These are phyloP conservation scores for Diversispora eburnea DNA, from an alignment of 192 early-diverging fungal genomes.

Conservation along the genomic window DNA sequence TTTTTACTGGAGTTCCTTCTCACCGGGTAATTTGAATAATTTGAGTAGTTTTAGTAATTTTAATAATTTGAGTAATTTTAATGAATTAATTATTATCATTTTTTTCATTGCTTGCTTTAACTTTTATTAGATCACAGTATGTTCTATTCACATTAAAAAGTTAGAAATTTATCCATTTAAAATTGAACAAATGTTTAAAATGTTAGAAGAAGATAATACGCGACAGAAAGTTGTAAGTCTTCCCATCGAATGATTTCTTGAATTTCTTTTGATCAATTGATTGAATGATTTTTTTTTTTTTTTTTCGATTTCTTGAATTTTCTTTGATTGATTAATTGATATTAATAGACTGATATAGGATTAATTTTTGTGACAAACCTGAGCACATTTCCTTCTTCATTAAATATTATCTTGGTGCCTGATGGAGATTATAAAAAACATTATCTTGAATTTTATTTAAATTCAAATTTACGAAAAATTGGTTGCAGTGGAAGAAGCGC, in stretches of 20 bases:
- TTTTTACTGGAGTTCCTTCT: slow-evolving; percentile 41
- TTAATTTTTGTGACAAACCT: slow-evolving; percentile 40
- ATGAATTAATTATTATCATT: neutral
- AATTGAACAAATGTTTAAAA: slow-evolving; percentile 26
- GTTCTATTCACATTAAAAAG: slow-evolving; percentile 36
- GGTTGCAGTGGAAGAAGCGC: slow-evolving; percentile 42
- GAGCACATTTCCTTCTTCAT: slow-evolving; percentile 37
- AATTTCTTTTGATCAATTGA: no score
- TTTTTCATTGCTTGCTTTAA: neutral
- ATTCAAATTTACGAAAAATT: slow-evolving; percentile 40
- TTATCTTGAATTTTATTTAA: slow-evolving; percentile 37
- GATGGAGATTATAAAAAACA: slow-evolving; percentile 44
- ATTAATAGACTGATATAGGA: slow-evolving; percentile 37
- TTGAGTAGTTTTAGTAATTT: neutral
- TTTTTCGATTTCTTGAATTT: neutral
- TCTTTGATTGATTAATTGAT: neutral
- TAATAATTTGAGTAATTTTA: neutral
- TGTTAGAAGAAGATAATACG: slow-evolving; percentile 29
- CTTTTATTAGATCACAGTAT: slow-evolving; percentile 35
- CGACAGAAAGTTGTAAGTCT: slow-evolving; percentile 40
- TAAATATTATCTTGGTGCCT: slow-evolving; percentile 42
- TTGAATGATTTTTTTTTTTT: no score
- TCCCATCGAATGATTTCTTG: no score
- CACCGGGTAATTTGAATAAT: slow-evolving; percentile 32
- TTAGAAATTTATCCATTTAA: slow-evolving; percentile 32